Evolutionary conservation across 2,329 filamentous ascomycete genomes (phyloP).

Genomic region (Fusarium sp.): DNA sequence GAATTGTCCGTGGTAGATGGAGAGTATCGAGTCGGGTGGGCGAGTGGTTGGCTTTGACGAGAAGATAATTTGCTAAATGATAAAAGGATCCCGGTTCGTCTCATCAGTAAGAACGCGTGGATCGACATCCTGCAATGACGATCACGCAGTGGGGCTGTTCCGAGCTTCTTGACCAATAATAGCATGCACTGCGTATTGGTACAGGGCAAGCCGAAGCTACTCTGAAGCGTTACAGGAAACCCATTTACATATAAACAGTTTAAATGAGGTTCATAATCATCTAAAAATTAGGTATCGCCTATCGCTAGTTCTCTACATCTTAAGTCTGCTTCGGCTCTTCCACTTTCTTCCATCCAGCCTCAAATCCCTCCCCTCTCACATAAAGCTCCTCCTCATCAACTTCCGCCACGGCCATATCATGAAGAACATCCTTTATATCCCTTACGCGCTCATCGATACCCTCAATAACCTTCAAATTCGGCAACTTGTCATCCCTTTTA

Average conservation of each 20-base stretch:
- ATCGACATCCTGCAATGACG: neutral
- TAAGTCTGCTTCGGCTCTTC: neutral
- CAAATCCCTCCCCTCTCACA: neutral
- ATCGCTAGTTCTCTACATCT: rapidly evolving
- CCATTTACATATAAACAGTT: neutral
- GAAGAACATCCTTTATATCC: neutral
- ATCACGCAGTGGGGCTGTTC: neutral
- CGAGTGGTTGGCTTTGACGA: neutral
- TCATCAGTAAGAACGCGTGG: neutral
- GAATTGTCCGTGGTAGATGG: neutral
- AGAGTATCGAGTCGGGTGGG: neutral
- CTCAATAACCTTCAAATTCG: neutral
- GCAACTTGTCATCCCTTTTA: neutral
- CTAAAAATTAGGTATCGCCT: rapidly evolving
- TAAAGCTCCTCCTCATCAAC: neutral
- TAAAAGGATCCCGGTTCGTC: neutral
- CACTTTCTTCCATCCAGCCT: neutral
- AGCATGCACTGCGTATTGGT: neutral
- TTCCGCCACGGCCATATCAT: neutral
- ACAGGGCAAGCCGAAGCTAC: neutral
- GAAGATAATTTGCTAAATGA: neutral
- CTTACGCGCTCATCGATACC: neutral
- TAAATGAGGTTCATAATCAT: rapidly evolving
- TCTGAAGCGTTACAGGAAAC: neutral
- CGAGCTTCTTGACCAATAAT: neutral